Percentiles rank a stretch among this genome's conserved stretches.
phyloP scores from a whole-genome alignment of 2,329 filamentous ascomycete genomes.

The Arthrobotrys megalospora region DNA sequence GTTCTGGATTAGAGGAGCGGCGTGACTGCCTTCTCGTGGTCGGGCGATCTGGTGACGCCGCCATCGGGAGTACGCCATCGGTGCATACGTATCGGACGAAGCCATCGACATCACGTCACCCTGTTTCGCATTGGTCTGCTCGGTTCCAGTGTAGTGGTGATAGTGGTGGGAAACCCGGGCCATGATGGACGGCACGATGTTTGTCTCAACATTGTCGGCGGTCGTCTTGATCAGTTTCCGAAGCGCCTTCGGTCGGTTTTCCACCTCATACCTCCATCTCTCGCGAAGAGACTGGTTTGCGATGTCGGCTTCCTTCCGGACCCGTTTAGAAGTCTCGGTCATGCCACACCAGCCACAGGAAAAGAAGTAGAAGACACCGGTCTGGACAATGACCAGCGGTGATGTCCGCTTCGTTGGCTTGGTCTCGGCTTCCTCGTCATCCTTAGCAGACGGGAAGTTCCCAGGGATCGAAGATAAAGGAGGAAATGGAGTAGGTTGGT shows the following conservation, averaged over 20 bases:
- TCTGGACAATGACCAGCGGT: conserved; percentile 52
- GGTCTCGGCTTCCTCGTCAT: conserved; percentile 43
- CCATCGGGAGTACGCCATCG: conserved; percentile 47
- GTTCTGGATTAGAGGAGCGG: conserved; percentile 54
- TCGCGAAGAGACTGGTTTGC: conserved; percentile 54
- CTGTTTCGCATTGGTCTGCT: conserved; percentile 28
- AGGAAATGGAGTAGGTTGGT: conserved; percentile 45
- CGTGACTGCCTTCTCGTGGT: conserved; percentile 38
- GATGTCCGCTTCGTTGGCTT: conserved; percentile 54
- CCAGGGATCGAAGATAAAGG: conserved; percentile 44
- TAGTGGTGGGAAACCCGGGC: conserved; percentile 58
- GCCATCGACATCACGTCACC: conserved; percentile 56
- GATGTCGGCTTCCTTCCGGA: conserved; percentile 53
- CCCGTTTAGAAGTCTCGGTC: conserved; percentile 58
- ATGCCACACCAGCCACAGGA: conserved; percentile 60
- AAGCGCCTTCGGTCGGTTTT: conserved; percentile 59
- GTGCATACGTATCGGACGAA: conserved; percentile 52
- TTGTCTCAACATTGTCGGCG: conserved; percentile 56
- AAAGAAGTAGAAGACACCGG: conserved; percentile 61
- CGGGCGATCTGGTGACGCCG: conserved; percentile 34
- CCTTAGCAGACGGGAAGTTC: conserved; percentile 54
- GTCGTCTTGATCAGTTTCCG: conserved; percentile 59
- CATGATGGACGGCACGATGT: conserved; percentile 60
- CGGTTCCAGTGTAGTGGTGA: conserved; percentile 56
- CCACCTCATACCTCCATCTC: conserved; percentile 56